phyloP scores from a whole-genome alignment of 768 basidiomycete genomes.

The Amanita exitialis region DNA sequence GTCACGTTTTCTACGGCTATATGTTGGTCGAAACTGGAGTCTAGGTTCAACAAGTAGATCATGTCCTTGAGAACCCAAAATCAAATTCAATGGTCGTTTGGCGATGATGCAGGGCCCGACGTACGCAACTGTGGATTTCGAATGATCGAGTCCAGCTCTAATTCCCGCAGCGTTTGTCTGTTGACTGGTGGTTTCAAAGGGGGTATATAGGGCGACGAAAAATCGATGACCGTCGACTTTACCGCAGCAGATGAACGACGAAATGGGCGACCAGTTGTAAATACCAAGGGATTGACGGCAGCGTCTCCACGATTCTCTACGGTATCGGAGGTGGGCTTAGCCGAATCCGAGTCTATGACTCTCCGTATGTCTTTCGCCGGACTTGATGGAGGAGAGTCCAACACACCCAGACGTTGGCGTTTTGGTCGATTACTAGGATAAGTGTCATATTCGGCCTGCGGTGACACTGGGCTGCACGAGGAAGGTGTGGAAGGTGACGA shows the following conservation, averaged over 20 bases:
- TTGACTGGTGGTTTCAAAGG: conserved; percentile 70
- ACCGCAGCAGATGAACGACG: conserved; percentile 9
- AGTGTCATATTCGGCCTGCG: conserved; percentile 15
- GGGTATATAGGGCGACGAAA: conserved; percentile 49
- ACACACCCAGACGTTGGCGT: conserved; percentile 31
- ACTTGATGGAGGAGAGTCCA: conserved; percentile 14
- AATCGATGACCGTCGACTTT: conserved; percentile 20
- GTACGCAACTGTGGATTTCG: conserved; percentile 86
- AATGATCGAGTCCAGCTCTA: conserved; percentile 79
- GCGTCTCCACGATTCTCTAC: conserved; percentile 34
- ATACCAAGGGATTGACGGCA: conserved; percentile 21
- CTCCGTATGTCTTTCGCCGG: conserved; percentile 11
- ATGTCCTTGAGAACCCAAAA: conserved; percentile 45
- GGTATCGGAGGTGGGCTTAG: conserved; percentile 17
- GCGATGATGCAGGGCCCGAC: conserved; percentile 20
- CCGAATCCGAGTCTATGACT: conserved; percentile 12
- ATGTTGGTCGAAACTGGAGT: conserved; percentile 71
- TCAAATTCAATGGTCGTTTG: conserved; percentile 8
- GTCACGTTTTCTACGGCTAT: conserved; percentile 63
- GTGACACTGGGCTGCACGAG: conserved; percentile 21
- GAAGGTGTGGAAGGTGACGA: conserved; percentile 20
- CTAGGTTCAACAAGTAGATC: conserved; percentile 85
- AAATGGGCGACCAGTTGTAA: conserved; percentile 30
- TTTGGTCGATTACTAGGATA: conserved; percentile 19
- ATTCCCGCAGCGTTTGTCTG: conserved; percentile 70